A percentile compares a stretch with the other conserved stretches of the same genome.
phyloP scores from a whole-genome alignment of 2,329 filamentous ascomycete genomes.

The Sordariomycetes sp. region DNA sequence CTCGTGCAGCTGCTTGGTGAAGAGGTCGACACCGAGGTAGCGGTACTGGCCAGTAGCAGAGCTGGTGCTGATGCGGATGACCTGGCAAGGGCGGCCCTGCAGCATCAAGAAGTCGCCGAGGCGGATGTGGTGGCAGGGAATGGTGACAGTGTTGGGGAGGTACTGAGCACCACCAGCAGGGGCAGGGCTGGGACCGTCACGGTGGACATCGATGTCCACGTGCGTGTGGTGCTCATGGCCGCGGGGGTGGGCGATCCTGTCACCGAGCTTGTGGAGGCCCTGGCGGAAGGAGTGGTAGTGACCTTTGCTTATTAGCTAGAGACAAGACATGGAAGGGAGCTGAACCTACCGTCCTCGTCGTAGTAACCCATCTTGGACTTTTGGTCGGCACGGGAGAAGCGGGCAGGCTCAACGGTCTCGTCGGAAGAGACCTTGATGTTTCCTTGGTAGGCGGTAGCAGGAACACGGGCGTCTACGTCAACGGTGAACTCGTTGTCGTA shows the following conservation, averaged over 20 bases:
- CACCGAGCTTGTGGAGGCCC: slow-evolving; percentile 46
- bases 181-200: slow-evolving; percentile 15
- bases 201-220: slow-evolving; percentile 31
- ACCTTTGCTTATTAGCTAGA: slow-evolving; percentile 23
- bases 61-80: slow-evolving; percentile 98
- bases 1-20: slow-evolving; percentile 99
- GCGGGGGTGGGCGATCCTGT: slow-evolving; percentile 40
- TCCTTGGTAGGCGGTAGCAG: slow-evolving; percentile 40
- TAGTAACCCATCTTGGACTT: slow-evolving; percentile 57
- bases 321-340: slow-evolving; percentile 4
- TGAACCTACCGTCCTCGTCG: slow-evolving; percentile 52
- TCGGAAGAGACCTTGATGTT: slow-evolving; percentile 48
- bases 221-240: slow-evolving; percentile 38
- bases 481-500: slow-evolving; percentile 19
- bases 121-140: slow-evolving; percentile 99
- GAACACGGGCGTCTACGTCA: slow-evolving; percentile 28
- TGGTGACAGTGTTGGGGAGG: slow-evolving; percentile 80
- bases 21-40: slow-evolving; percentile 98
- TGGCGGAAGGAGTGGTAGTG: slow-evolving; percentile 51
- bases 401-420: slow-evolving; percentile 55
- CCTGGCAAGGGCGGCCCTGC: slow-evolving; percentile 97
- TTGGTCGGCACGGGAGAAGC: slow-evolving; percentile 27
- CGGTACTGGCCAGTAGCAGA: slow-evolving; percentile 98
- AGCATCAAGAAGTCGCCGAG: slow-evolving; percentile 98
- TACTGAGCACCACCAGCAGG: slow-evolving; percentile 19